phyloP scores from a whole-genome alignment of 495 filamentous ascomycete species.

The Neurospora sp. region DNA sequence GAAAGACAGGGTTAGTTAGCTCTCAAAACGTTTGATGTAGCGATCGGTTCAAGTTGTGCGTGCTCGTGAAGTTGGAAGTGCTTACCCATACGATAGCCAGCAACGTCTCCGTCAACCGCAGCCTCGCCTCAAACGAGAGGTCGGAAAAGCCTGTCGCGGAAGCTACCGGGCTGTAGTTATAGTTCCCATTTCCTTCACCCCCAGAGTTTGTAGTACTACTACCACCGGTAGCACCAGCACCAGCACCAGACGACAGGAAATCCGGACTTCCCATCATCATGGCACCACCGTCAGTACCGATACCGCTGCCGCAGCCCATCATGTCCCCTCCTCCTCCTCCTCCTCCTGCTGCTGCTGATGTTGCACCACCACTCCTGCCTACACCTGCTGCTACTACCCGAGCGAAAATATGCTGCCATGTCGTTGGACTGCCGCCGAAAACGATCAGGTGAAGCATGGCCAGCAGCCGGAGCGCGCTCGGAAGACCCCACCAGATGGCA shows the following conservation, averaged over 20 bases:
- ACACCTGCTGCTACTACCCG: constrained; percentile 29
- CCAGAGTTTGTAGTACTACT: neutral
- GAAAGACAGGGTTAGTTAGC: neutral
- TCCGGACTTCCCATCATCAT: neutral
- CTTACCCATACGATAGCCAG: constrained; percentile 78
- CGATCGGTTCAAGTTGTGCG: neutral
- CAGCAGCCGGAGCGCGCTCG: constrained; percentile 34
- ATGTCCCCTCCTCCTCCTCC: constrained; percentile 36
- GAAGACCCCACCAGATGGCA: constrained; percentile 34
- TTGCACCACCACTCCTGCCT: constrained; percentile 4
- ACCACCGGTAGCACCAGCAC: neutral
- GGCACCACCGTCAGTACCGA: neutral
- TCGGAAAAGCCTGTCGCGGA: constrained; percentile 7
- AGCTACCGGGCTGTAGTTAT: neutral
- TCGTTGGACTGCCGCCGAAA: constrained; percentile 6
- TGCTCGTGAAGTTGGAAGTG: constrained; percentile 5
- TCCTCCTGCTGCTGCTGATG: constrained; percentile 36
- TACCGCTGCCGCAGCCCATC: neutral
- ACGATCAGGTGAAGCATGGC: constrained; percentile 22
- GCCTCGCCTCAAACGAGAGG: constrained; percentile 19
- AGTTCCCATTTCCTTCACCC: neutral
- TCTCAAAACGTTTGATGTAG: neutral
- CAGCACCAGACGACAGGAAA: neutral
- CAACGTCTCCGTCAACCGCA: constrained; percentile 66
- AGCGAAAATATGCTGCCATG: constrained; percentile 2